A percentile compares a stretch with the other conserved stretches of the same genome.
Conservation (phyloP, 2,329 filamentous ascomycete genomes). For the Phoma sp. region DNA sequence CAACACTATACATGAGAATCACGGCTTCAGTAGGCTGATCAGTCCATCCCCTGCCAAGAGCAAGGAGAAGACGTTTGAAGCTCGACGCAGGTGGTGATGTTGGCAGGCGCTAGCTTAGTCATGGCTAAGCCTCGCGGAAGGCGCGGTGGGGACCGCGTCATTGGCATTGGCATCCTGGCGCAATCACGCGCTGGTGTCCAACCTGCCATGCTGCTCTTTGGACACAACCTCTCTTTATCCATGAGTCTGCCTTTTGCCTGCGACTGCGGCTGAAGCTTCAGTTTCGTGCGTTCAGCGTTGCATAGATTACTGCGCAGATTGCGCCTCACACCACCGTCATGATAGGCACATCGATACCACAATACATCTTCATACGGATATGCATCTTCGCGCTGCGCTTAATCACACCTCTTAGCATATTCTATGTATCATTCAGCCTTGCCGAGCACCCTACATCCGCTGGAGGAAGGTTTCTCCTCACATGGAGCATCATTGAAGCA, state of each 20-base stretch:
- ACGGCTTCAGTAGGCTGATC: no score
- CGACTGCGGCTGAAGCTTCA: conserved; percentile 13
- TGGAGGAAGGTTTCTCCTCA: conserved; percentile 47
- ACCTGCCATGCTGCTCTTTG: background rate
- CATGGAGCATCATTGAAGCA: conserved; percentile 59
- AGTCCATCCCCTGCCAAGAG: no score
- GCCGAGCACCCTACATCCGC: conserved; percentile 43
- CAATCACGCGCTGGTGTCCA: conserved; percentile 3
- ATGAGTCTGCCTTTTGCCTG: conserved; percentile 6
- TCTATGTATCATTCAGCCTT: conserved; percentile 53
- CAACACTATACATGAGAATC: no score
- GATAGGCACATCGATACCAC: conserved; percentile 50
- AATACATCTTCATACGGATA: conserved; percentile 56
- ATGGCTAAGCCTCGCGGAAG: background rate
- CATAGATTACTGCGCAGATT: background rate
- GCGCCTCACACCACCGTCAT: conserved; percentile 32
- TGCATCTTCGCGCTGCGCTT: conserved; percentile 59
- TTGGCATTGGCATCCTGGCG: conserved; percentile 7
- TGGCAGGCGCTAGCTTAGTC: background rate
- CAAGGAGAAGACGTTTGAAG: background rate
- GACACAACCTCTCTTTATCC: background rate
- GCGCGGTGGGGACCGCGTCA: conserved; percentile 1
- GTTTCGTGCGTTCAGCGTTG: background rate
- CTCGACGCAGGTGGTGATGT: background rate
- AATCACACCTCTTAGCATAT: conserved; percentile 59